A percentile compares a stretch with the other conserved stretches of the same genome.
Evolutionary conservation across 1,139 yeast species (phyloP).

Genomic region (Geotrichum bryndzae): DNA sequence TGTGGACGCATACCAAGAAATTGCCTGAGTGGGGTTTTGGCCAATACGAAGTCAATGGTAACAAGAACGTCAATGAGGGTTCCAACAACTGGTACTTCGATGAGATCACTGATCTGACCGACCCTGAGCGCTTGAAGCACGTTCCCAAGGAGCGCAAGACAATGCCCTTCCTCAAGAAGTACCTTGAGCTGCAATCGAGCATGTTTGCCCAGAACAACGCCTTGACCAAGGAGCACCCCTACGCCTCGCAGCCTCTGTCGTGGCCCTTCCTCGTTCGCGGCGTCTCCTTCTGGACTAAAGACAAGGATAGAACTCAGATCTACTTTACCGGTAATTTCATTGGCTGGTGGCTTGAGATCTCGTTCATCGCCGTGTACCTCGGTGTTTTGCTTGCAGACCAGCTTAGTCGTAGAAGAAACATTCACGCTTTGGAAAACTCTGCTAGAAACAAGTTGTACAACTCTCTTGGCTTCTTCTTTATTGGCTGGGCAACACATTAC

Average conservation of each 20-base stretch:
- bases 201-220: slow-evolving; percentile 94
- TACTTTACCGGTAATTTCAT: slow-evolving; percentile 84
- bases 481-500: slow-evolving; percentile 86
- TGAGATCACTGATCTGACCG: slow-evolving; percentile 59
- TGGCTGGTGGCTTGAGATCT: slow-evolving; percentile 87
- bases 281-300: slow-evolving; percentile 93
- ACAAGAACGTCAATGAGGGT: slow-evolving; percentile 64
- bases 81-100: slow-evolving; percentile 75
- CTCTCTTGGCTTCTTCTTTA: slow-evolving; percentile 75
- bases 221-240: slow-evolving; percentile 85
- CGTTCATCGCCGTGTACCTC: slow-evolving; percentile 57
- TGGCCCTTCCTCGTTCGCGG: slow-evolving; percentile 96
- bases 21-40: slow-evolving; percentile 93
- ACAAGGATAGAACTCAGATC: slow-evolving; percentile 55
- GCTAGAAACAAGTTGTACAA: slow-evolving; percentile 73
- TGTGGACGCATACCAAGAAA: slow-evolving; percentile 83
- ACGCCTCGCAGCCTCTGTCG: slow-evolving; percentile 83
- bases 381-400: slow-evolving; percentile 70
- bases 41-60: slow-evolving; percentile 94
- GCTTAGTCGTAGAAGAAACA: slow-evolving; percentile 66
- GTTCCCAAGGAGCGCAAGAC: slow-evolving; percentile 49
- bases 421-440: slow-evolving; percentile 49
- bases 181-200: slow-evolving; percentile 78
- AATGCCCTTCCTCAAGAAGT: slow-evolving; percentile 73
- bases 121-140: slow-evolving; percentile 50